These are phyloP conservation scores for Hirschioporus abietinus DNA, from an alignment of 768 basidiomycete species.

Conservation along the genomic window DNA sequence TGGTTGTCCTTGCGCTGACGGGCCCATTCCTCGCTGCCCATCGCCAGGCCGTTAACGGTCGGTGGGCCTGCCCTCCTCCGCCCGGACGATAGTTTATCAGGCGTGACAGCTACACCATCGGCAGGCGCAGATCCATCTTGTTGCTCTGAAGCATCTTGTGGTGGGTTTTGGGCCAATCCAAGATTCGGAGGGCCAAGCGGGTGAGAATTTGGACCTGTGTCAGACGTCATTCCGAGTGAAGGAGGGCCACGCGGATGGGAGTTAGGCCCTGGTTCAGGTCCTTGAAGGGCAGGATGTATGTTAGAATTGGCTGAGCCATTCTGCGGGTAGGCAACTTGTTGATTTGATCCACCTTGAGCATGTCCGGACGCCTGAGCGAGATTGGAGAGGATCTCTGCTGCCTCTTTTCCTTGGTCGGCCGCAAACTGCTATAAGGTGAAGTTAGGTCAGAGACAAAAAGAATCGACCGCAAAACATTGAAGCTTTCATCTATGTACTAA, in stretches of 20 bases:
- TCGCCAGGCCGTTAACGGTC: slow-evolving; percentile 25
- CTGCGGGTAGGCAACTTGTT: slow-evolving; percentile 13
- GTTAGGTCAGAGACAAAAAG: no score
- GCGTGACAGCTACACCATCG: slow-evolving; percentile 19
- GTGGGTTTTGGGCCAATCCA: slow-evolving; percentile 20
- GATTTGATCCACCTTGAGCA: slow-evolving; percentile 18
- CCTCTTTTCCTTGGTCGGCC: slow-evolving; percentile 47
- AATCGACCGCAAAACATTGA: no score
- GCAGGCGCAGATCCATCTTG: slow-evolving; percentile 11
- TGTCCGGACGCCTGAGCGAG: slow-evolving; percentile 40
- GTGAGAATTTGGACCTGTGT: slow-evolving; percentile 67
- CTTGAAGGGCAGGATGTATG: slow-evolving; percentile 10
- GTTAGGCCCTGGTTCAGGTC: slow-evolving; percentile 61
- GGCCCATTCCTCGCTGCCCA: slow-evolving; percentile 76
- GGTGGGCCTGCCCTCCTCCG: slow-evolving; percentile 19
- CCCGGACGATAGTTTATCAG: slow-evolving; percentile 21
- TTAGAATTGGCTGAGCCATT: slow-evolving; percentile 3
- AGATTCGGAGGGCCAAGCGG: slow-evolving; percentile 63
- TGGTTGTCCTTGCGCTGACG: slow-evolving; percentile 80
- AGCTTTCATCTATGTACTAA: no score
- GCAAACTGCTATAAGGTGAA: slow-evolving; percentile 27
- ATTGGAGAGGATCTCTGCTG: slow-evolving; percentile 53
- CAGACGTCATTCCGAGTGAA: slow-evolving; percentile 48
- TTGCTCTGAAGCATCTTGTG: slow-evolving; percentile 12
- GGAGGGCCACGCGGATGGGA: slow-evolving; percentile 68